Evolutionary conservation across 768 basidiomycete species (phyloP).

Genomic region (Mrakia gelida): DNA sequence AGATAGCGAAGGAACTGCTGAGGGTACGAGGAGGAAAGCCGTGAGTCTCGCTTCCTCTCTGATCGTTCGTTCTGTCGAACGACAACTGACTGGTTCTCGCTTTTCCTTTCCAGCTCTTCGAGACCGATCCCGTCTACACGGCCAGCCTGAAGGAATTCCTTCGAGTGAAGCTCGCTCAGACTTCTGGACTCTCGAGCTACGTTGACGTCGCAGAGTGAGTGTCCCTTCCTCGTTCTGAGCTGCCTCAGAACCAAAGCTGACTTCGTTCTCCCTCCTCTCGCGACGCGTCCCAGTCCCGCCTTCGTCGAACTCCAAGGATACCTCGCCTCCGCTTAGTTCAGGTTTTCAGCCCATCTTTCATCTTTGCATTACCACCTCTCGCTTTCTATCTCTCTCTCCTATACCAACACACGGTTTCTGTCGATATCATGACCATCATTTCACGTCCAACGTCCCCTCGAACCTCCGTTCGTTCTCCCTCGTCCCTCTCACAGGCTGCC

Average conservation of each 20-base stretch:
- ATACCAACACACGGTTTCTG: background rate
- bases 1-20: conserved; percentile 30
- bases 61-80: background rate
- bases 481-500: background rate
- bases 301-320: conserved; percentile 30
- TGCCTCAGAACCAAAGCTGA: too few species aligned
- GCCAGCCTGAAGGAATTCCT: conserved; percentile 25
- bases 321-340: conserved; percentile 12
- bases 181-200: conserved; percentile 10
- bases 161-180: conserved; percentile 21
- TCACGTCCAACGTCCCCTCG: background rate
- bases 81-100: background rate
- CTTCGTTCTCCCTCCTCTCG: background rate
- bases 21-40: conserved; percentile 12
- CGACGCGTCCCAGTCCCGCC: conserved; percentile 19
- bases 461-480: background rate
- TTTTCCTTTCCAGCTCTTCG: conserved; percentile 20
- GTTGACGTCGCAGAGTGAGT: conserved; percentile 25
- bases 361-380: background rate
- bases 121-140: conserved; percentile 27
- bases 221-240: background rate
- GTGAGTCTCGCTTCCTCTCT: background rate
- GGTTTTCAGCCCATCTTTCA: background rate
- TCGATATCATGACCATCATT: background rate
- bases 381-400: background rate